Conservation (phyloP, 176 grass and related monocot species). For the Carex pumila region DNA sequence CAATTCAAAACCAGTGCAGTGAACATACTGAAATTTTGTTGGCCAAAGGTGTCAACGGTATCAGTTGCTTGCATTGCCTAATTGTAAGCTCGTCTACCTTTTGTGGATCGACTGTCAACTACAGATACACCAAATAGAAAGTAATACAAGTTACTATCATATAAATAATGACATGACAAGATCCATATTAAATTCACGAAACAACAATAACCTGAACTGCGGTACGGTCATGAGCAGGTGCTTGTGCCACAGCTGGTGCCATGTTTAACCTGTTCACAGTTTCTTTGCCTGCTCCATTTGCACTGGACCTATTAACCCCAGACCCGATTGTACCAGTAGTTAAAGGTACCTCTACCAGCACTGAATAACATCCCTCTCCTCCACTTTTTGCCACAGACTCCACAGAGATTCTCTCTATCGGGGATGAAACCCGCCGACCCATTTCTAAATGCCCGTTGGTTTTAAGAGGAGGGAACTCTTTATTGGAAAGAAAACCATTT, state of each 20-base stretch:
- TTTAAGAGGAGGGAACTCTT: constrained; percentile 34
- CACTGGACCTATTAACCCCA: neutral
- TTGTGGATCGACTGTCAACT: constrained; percentile 31
- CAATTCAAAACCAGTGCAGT: neutral
- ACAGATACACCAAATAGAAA: neutral
- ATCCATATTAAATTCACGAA: neutral
- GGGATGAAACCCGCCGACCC: constrained; percentile 1
- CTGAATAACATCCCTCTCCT: constrained; percentile 28
- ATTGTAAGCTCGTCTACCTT: constrained; percentile 36
- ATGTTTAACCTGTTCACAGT: constrained; percentile 30
- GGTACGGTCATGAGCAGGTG: constrained; percentile 23
- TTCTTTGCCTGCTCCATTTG: constrained; percentile 2
- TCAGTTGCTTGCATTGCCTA: constrained; percentile 38
- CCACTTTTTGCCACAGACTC: constrained; percentile 20
- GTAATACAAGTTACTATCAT: neutral
- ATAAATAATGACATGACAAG: neutral
- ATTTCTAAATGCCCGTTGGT: constrained; percentile 20
- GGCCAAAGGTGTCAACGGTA: constrained; percentile 36
- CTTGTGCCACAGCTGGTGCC: constrained; percentile 38
- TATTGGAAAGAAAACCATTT: constrained; percentile 22
- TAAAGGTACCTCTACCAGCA: constrained; percentile 32
- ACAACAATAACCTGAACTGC: constrained; percentile 25
- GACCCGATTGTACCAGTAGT: constrained; percentile 2
- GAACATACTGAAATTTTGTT: constrained; percentile 34
- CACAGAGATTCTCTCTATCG: constrained; percentile 19